Evolutionary conservation across 2,329 filamentous ascomycete genomes (phyloP), one percentile per base, ranked within the genome.

Genomic region (Aspergillus luchuensis): DNA sequence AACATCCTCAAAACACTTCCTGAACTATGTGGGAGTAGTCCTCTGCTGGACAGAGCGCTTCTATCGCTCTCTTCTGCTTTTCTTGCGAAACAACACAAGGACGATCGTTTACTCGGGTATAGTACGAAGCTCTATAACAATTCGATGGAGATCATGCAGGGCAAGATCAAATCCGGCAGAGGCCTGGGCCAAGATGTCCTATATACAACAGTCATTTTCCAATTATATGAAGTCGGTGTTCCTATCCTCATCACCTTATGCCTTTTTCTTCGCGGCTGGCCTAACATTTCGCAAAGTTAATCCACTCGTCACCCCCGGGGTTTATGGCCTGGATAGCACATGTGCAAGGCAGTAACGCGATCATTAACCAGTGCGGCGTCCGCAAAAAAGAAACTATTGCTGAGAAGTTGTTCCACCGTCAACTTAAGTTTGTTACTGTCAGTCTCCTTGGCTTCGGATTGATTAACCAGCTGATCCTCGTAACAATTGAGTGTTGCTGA

Each of bases 261-360:
- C 23, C 45, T 21, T 10, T 38, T 38, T 47, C 10, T 30, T 36
- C 36, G 30, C 30, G 25, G 6, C 13, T 8, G 30, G 8, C 13
- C 52, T 64, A 49, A 63, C 56, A 33, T n/a, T 13, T 19, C 6
- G 8, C 41, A 4, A 30, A 68, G 64, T 58, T 68, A 33, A 62
- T 69, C 36, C 67, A 66, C 57, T 66, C 61, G 21, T 68, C 65
- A 3, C 63, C 61, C 2, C 60, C 65, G 19, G 67, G 66, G 1
- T 67, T 67, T n/a, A 58, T 54, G 28, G 66, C 62, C 28, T 69
- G 67, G 63, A 62, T 67, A 38, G 63, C 65, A 6, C 65, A 69
- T 62, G 62, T 69, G 4, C 65, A 67, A 50, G 65, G 66, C 33
- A 63, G 65, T 45, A 66, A 62, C 56, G 65, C 66, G 33, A 60